phyloP scores from a whole-genome alignment of 345 rosid species.

The Bretschneidera sinensis region DNA sequence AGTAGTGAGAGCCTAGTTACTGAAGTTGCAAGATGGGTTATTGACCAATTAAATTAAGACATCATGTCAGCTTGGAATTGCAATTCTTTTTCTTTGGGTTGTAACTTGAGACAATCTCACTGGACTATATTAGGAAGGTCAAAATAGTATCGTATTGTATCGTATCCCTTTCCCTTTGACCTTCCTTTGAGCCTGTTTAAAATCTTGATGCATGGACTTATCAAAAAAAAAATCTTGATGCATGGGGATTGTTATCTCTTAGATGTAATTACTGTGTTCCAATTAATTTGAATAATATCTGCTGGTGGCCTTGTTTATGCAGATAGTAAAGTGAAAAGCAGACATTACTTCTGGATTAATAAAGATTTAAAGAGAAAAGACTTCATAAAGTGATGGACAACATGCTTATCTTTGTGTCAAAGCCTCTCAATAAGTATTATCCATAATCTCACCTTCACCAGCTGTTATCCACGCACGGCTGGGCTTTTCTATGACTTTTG shows the following conservation, averaged over 20 bases:
- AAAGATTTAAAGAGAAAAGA: conserved; percentile 40
- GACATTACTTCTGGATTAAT: conserved; percentile 41
- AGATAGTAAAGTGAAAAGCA: conserved; percentile 53
- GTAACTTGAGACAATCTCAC: background rate
- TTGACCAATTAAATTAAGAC: background rate
- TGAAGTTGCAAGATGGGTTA: background rate
- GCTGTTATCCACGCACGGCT: conserved; percentile 26
- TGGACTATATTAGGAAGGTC: background rate
- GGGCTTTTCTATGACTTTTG: conserved; percentile 27
- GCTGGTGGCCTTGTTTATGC: conserved; percentile 55
- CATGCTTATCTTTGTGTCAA: conserved; percentile 35
- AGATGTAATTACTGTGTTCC: conserved; percentile 17
- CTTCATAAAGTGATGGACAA: conserved; percentile 47
- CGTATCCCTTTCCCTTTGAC: too few relatives aligned
- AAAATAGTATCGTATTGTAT: background rate
- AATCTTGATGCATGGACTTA: too few relatives aligned
- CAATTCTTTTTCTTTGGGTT: background rate
- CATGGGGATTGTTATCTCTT: conserved; percentile 14
- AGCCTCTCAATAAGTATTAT: conserved; percentile 29
- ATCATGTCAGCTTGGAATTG: background rate
- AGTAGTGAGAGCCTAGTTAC: background rate
- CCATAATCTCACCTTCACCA: conserved; percentile 33
- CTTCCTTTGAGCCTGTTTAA: conserved; percentile 1
- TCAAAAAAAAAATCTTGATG: too few relatives aligned
- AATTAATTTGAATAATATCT: conserved; percentile 31